phyloP scores from a whole-genome alignment of 1,139 yeast genomes.

The Kodamaea alishanica region DNA sequence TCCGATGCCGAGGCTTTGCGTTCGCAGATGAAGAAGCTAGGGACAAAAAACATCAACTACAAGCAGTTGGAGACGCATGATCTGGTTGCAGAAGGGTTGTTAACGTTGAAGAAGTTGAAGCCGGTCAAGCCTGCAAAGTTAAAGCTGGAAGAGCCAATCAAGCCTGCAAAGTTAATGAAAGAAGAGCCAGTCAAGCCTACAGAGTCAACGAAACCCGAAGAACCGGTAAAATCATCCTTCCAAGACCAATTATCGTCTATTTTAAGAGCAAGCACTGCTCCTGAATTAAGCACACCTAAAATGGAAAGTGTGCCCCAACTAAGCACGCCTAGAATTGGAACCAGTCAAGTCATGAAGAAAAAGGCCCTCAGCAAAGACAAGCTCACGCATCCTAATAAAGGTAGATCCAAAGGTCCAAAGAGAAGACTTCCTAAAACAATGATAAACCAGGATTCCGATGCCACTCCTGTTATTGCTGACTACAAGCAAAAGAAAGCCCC shows the following conservation, averaged over 20 bases:
- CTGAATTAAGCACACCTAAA: constrained; percentile 11
- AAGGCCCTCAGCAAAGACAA: constrained; percentile 18
- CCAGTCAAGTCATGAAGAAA: constrained; percentile 12
- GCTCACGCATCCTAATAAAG: constrained; percentile 57
- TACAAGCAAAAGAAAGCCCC: constrained; percentile 13
- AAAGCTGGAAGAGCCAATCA: neutral
- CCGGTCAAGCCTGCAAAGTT: constrained; percentile 5
- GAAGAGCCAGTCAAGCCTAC: constrained; percentile 7
- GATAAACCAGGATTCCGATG: neutral
- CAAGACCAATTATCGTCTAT: constrained; percentile 21
- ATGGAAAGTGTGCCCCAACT: constrained; percentile 4
- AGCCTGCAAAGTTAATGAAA: constrained; percentile 3
- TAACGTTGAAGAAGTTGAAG: constrained; percentile 16
- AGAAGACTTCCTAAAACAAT: constrained; percentile 55
- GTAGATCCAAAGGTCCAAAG: constrained; percentile 71
- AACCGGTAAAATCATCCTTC: constrained; percentile 11
- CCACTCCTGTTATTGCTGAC: neutral
- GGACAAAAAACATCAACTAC: constrained; percentile 8
- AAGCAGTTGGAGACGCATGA: constrained; percentile 11
- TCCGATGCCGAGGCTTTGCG: constrained; percentile 23
- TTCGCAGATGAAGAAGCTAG: constrained; percentile 22
- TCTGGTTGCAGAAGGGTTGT: constrained; percentile 16
- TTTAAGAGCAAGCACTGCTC: constrained; percentile 24
- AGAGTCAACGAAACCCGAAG: constrained; percentile 4
- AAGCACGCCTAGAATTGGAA: too few relatives aligned